Percentiles rank a stretch among this genome's conserved stretches.
Conservation (phyloP, 169 alveolate genomes). For the Plasmodium adleri region DNA sequence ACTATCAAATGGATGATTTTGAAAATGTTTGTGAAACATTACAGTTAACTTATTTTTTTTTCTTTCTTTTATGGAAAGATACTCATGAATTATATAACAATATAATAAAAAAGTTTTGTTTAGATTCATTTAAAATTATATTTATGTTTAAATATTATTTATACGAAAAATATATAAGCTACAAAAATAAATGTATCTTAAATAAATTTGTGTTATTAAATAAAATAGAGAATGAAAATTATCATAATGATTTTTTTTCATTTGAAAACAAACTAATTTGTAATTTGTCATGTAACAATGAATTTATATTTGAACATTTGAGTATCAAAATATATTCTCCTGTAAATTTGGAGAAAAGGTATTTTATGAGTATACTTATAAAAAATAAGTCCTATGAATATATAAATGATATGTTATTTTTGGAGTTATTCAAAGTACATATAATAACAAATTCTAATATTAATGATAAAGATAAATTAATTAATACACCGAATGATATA, state of each 20-base stretch:
- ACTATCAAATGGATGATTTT: constrained; percentile 44
- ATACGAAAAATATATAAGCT: constrained; percentile 51
- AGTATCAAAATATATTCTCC: constrained; percentile 29
- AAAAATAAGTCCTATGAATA: constrained; percentile 70
- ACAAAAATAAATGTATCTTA: constrained; percentile 19
- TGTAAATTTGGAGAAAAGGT: constrained; percentile 13
- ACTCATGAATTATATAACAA: constrained; percentile 9
- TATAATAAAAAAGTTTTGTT: constrained; percentile 15
- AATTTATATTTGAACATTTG: constrained; percentile 52
- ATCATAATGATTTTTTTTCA: constrained; percentile 30
- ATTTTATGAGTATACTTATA: constrained; percentile 21
- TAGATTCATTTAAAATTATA: constrained; percentile 50
- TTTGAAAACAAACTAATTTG: constrained; percentile 58
- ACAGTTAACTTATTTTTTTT: constrained; percentile 52
- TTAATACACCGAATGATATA: too few relatives aligned
- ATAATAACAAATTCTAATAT: constrained; percentile 5
- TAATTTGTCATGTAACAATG: constrained; percentile 15
- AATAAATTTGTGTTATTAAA: constrained; percentile 43
- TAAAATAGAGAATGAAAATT: constrained; percentile 25
- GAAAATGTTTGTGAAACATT: constrained; percentile 62
- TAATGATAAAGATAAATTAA: too few relatives aligned
- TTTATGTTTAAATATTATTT: constrained; percentile 52
- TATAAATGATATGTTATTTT: constrained; percentile 37
- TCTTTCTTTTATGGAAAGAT: constrained; percentile 52
- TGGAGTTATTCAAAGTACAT: constrained; percentile 50